A percentile compares a stretch with the other conserved stretches of the same genome.
phyloP scores from a whole-genome alignment of 2,329 filamentous ascomycete species.

The Grosmannia huntii region DNA sequence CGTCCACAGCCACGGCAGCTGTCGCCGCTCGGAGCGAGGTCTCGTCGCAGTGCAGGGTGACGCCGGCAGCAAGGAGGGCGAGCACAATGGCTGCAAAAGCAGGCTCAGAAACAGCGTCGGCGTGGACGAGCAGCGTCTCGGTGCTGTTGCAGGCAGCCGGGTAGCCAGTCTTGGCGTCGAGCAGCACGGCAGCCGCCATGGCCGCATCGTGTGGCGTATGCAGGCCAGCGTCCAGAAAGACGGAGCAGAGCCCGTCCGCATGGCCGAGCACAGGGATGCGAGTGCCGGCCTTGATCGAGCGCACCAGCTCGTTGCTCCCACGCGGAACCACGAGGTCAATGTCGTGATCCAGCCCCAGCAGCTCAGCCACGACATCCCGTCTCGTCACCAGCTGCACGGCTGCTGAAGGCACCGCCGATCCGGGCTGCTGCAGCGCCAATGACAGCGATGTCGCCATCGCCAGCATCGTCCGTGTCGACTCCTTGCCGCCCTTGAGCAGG shows the following conservation, averaged over 20 bases:
- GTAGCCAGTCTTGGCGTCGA: slow-evolving; percentile 91
- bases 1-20: slow-evolving; percentile 10
- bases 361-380: slow-evolving; percentile 74
- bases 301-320: slow-evolving; percentile 79
- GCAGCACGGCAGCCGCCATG: slow-evolving; percentile 62
- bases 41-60: slow-evolving; percentile 69
- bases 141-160: slow-evolving; percentile 89
- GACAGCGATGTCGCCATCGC: slow-evolving; percentile 82
- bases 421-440: slow-evolving; percentile 45
- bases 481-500: slow-evolving; percentile 93
- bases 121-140: slow-evolving; percentile 83
- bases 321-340: slow-evolving; percentile 94
- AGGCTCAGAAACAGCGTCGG: slow-evolving; percentile 49
- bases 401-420: slow-evolving; percentile 70
- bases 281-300: slow-evolving; percentile 79
- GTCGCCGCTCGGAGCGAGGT: slow-evolving; percentile 43
- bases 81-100: slow-evolving; percentile 55
- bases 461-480: slow-evolving; percentile 89
- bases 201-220: slow-evolving; percentile 60
- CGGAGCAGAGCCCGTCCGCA: slow-evolving; percentile 81
- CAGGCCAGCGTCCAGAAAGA: slow-evolving; percentile 57
- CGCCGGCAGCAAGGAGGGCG: slow-evolving; percentile 63
- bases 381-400: slow-evolving; percentile 92
- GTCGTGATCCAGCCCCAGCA: slow-evolving; percentile 73
- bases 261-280: slow-evolving; percentile 94